Evolutionary conservation across 2,329 filamentous ascomycete genomes (phyloP).

Genomic region (Pseudocercospora fuligena): DNA sequence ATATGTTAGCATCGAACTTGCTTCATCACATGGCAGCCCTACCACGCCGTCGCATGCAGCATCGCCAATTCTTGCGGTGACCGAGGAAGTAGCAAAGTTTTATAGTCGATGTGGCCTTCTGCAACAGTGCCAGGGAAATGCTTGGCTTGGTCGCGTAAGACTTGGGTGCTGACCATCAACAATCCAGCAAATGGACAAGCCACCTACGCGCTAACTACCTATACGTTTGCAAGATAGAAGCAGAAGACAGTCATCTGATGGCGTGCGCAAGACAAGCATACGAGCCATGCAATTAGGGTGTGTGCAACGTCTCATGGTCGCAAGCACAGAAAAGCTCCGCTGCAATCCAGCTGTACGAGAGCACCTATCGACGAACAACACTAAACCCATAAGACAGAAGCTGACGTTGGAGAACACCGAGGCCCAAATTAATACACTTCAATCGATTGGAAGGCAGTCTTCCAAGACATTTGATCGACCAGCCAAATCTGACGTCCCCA

Average conservation of each 20-base stretch:
- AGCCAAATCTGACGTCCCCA: conserved; percentile 5
- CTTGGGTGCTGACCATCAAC: background rate
- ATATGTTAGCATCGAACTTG: background rate
- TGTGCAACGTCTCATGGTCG: background rate
- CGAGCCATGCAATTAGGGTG: background rate
- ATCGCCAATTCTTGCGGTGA: background rate
- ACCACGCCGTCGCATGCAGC: background rate
- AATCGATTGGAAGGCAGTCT: conserved; percentile 5
- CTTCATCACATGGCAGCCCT: background rate
- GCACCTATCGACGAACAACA: conserved; percentile 3
- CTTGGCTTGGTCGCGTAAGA: background rate
- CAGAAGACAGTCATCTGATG: background rate
- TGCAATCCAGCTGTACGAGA: conserved; percentile 3
- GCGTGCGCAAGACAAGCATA: background rate
- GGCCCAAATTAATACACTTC: conserved; percentile 5
- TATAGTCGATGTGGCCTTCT: background rate
- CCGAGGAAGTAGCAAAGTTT: background rate
- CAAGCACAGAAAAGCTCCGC: background rate
- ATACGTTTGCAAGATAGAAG: background rate
- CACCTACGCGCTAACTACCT: background rate
- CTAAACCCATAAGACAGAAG: background rate
- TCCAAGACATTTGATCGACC: background rate
- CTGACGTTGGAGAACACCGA: conserved; percentile 1
- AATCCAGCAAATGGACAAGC: background rate
- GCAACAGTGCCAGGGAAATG: background rate